Evolutionary conservation across 768 basidiomycete species (phyloP), one percentile per base, ranked within the genome.

Genomic region (Amanita muscaria): DNA sequence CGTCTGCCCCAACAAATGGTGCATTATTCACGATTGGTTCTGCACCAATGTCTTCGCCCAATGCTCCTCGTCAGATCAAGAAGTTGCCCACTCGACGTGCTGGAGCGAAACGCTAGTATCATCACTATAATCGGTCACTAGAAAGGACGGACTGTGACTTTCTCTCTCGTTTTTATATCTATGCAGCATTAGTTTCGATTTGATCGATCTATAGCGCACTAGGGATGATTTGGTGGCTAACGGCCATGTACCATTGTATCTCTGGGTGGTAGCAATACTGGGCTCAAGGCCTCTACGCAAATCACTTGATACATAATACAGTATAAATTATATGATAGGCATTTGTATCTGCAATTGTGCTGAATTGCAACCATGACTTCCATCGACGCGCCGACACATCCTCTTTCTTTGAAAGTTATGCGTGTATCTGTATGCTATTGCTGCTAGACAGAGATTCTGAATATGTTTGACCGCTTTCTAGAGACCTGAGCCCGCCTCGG

Each of bases 321-420:
- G 9, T 3, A 12, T 33, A 18, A 18, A 11, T 5, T 16, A 10
- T 12, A 6, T 21, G 10, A 14, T 15, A 12, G 5, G 14, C 30
- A 22, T 8, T 21, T 40, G 10, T 31, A 27, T n/a, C 5, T 12
- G 4, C 10, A 15, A n/a, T 40, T 27, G 10, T 11, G 42, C 15
- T 35, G 33, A 39, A 8, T 41, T 18, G 15, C 37, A 37, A 41
- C 29, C 33, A 51, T 49, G 36, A 44, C 41, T 29, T 35, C 22
- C 23, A 36, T 48, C 50, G 83, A 87, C 49, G 73, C 72, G 30
- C 72, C 76, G 44, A 67, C 71, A 1, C 85, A 88, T 59, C 65
- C 81, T 29, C 59, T 90, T 32, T 82, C 88, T 3, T 67, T 90
- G 53, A 90, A 90, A 62, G 88, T 89, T 46, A 90, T 90, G 83